phyloP scores from a whole-genome alignment of 2,329 filamentous ascomycete species.

The Exophiala spinifera region DNA sequence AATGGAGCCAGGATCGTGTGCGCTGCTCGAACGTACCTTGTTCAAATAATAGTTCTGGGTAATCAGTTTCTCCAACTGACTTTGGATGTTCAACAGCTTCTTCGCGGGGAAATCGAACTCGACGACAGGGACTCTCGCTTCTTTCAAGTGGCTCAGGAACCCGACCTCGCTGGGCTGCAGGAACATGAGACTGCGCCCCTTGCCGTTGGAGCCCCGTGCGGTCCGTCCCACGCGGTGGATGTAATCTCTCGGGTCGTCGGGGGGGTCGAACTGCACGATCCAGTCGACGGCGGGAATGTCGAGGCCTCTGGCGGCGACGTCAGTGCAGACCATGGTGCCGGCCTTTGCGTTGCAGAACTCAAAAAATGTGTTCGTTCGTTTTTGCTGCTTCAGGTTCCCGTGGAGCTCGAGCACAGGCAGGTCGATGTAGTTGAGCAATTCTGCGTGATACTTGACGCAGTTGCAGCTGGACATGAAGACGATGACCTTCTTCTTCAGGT shows the following conservation, averaged over 20 bases:
- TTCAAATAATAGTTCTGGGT: conserved; percentile 95
- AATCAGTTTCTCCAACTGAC: conserved; percentile 91
- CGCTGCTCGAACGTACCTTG: conserved; percentile 55
- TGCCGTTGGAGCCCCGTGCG: conserved; percentile 76
- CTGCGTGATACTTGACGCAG: conserved; percentile 92
- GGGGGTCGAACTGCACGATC: conserved; percentile 94
- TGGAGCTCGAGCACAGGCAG: conserved; percentile 81
- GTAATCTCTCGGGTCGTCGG: conserved; percentile 85
- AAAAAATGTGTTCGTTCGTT: conserved; percentile 98
- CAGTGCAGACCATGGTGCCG: conserved; percentile 90
- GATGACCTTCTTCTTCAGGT: conserved; percentile 94
- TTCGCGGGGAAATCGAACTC: conserved; percentile 93
- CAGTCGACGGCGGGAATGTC: conserved; percentile 96
- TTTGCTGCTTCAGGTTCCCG: conserved; percentile 97
- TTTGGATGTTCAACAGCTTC: conserved; percentile 87
- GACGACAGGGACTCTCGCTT: conserved; percentile 85
- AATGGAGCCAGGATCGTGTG: too few species aligned
- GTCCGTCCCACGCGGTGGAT: conserved; percentile 96
- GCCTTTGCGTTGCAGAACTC: conserved; percentile 85
- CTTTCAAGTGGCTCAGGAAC: conserved; percentile 87
- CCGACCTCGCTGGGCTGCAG: conserved; percentile 88
- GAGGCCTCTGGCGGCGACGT: conserved; percentile 89
- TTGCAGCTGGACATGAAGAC: conserved; percentile 93
- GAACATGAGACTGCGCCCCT: conserved; percentile 88
- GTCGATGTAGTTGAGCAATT: conserved; percentile 97